Base-by-base conservation (phyloP, 1,139 yeast genomes). In the Citeromyces hawaiiensis region DNA sequence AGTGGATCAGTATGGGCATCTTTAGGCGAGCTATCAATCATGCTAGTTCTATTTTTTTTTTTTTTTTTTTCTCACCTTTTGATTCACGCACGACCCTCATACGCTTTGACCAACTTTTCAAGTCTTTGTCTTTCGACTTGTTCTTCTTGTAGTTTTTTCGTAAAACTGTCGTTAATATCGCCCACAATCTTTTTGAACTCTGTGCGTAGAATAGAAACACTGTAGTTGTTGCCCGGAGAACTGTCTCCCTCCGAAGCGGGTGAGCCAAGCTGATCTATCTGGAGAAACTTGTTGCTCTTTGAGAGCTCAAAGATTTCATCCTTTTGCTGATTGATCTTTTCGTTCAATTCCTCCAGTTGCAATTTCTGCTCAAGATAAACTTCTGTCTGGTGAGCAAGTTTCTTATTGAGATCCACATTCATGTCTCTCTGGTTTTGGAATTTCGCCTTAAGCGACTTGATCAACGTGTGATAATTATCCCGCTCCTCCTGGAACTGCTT, bases 101-200 rank as follows among this genome's bases (percentile, higher is more conserved):
- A 56, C 42, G 59, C 43, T 44, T 55, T 56, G 36, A 68, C 47
- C 48, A 63, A 52, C 39, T 59, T 68, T 54, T 57, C 70, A 51
- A 78, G 57, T 50, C 74, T 67, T 43, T 67, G 62, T 46, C 76
- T 63, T 45, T 68, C 76, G n/a, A 63, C 53, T 39, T 75, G 66
- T 53, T 78, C 85, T 50, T 68, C 70, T 36, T 67, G 64, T 43
- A 81, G 54, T 48, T 78, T 82, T 21, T 63, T 55, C 46, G 73
- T 79, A 49, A 79, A 79, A 44, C 70, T 74, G 36, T 66, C 71
- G 45, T 77, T 82, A 45, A 83, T 67, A 37, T 76, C 81, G 41
- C 66, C 63, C 1, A 82, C 78, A 35, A 82, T 68, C 49, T 73
- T 75, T 51, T 76, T 76, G 61, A 83, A 83, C 56, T 83, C 88